These are phyloP conservation scores for Lasiosphaeria ovina DNA, from an alignment of 495 filamentous ascomycete genomes.

Conservation along the genomic window DNA sequence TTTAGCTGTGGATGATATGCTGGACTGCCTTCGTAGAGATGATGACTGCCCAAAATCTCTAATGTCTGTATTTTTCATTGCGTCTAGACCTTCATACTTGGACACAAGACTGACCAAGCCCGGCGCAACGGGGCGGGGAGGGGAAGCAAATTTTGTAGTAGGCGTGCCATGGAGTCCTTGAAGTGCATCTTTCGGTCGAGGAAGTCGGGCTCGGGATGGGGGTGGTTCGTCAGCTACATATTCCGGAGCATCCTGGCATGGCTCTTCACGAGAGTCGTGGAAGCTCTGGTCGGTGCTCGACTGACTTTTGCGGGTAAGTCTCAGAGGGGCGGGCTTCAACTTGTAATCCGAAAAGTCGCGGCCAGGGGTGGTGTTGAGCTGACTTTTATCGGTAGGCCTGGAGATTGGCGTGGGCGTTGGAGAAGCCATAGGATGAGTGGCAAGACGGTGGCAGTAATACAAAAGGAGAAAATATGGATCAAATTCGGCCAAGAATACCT, in stretches of 20 bases:
- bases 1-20: neutral
- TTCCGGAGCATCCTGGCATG: constrained; percentile 12
- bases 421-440: neutral
- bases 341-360: constrained; percentile 21
- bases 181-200: neutral
- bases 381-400: neutral
- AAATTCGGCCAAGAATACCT: constrained; percentile 1
- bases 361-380: neutral
- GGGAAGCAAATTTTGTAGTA: neutral
- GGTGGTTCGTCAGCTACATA: neutral
- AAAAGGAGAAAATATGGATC: neutral
- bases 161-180: neutral
- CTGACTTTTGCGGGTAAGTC: constrained; percentile 25
- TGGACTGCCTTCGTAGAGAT: constrained; percentile 4
- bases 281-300: neutral
- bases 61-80: constrained; percentile 25
- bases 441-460: neutral
- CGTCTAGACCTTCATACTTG: constrained; percentile 42
- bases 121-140: neutral
- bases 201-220: neutral
- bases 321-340: constrained; percentile 33
- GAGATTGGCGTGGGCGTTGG: neutral
- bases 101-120: constrained; percentile 36
- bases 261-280: constrained; percentile 3
- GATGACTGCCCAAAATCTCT: constrained; percentile 5